Base-by-base conservation (phyloP, 2,329 filamentous ascomycete species). In the Epichloe elymi region DNA sequence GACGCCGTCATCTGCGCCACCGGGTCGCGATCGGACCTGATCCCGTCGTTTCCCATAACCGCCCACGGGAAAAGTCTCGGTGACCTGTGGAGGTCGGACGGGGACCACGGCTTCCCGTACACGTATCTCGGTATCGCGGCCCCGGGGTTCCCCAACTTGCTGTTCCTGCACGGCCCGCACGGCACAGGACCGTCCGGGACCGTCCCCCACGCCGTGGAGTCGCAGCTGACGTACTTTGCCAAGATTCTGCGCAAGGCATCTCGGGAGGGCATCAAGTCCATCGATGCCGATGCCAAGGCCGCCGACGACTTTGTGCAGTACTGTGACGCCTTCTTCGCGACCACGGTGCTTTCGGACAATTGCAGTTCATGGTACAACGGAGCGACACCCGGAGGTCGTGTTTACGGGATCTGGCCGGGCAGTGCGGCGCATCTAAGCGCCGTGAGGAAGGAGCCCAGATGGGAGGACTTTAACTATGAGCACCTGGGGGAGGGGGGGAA, bases 291-390 rank as follows among this genome's bases (percentile, higher is more conserved):
- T 0, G 71, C 72, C 45, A 67, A 70, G 33, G 84, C 84, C 0
- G 68, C 83, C 0, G 81, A 85, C 40, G 82, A 86, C 57, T 84
- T 83, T 55, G 65, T 78, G 11, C 73, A 75, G 49, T 83, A 82
- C 63, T 71, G 69, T 26, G 74, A 80, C 55, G 71, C 73, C 0
- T 80, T 79, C 60, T 80, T 79, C 57, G 62, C 66, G 0, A 72
- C 64, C 20, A 80, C 76, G 0, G 76, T 80, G 2, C 64, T 83
- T 51, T 71, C 73, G 0, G 79, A 83, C 49, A 76, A 78, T 51
- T 88, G 84, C 61, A 80, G 76, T 40, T 83, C 79, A 0, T 88
- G 85, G 85, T 85, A 84, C 53, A 88, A 88, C 53, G 80, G 83
- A 12, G 80, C 79, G 0, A 67, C 67, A 5, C 75, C 82, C 0